A percentile compares a stretch with the other conserved stretches of the same genome.
Evolutionary conservation across 2,329 filamentous ascomycete species (phyloP).

Genomic region (Elsinoe batatas): DNA sequence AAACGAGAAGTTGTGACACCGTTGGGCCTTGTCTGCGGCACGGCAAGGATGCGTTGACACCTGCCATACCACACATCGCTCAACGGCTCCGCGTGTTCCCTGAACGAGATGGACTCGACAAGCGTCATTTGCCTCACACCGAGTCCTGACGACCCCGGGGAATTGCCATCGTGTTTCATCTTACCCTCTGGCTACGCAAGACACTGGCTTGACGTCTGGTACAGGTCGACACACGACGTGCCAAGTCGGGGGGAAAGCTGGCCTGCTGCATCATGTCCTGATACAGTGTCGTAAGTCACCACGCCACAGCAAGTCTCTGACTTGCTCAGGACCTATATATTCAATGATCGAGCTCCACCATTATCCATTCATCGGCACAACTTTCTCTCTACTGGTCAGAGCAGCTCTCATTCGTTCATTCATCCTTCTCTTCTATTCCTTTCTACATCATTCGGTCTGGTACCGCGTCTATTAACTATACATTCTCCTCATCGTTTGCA

Average conservation of each 20-base stretch:
- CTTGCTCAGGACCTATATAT: background rate
- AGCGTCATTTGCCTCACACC: background rate
- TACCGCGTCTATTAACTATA: background rate
- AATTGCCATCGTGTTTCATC: background rate
- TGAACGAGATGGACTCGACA: background rate
- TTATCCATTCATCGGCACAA: background rate
- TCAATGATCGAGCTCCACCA: background rate
- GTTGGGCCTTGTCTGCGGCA: conserved; percentile 5
- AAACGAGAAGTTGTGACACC: background rate
- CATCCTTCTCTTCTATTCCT: background rate
- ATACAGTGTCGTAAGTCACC: background rate
- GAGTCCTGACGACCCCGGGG: background rate
- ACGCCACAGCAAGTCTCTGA: background rate
- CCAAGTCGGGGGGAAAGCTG: background rate
- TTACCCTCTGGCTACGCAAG: background rate
- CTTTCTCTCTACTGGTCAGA: conserved; percentile 9
- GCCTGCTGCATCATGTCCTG: background rate
- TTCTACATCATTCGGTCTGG: background rate
- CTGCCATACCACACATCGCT: conserved; percentile 2
- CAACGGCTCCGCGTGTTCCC: conserved; percentile 1
- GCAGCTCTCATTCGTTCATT: background rate
- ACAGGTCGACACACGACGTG: background rate
- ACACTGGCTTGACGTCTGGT: background rate
- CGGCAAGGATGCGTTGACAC: conserved; percentile 6
- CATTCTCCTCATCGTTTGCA: background rate